Base-by-base conservation (phyloP, 768 basidiomycete genomes). In the Rhizopogon vesiculosus region DNA sequence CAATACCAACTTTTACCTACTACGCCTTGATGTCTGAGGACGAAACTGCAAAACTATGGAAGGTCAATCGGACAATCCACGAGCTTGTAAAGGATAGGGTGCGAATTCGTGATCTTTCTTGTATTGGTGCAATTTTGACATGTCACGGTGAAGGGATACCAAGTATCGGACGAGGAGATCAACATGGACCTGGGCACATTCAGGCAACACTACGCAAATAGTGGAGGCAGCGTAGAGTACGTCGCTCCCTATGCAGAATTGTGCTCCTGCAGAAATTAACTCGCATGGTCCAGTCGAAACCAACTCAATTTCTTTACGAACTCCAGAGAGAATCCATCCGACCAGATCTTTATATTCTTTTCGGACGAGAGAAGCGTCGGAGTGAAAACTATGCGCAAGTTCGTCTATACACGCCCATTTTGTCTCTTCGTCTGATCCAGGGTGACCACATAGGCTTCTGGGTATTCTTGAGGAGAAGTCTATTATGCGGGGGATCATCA, bases 351-450 rank as follows among this genome's bases (percentile, higher is more conserved):
- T 63, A 78, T 98, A 18, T 98, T 91, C 70, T 99, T 96, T 73
- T 86, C 93, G n/a, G 93, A 95, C 45, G 97, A 98, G 72, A 83
- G 78, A 70, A 93, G 91, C 64, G 97, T 98, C 7, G 92, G 94
- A 56, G 93, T 98, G 43, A 96, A 97, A 72, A 93, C 94, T 3
- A 98, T 98, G 93, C 79, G 94, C 76, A 96, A 93, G 96, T 97
- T 69, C 53, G 88, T 78, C 22, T 22, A 38, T 45, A 19, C 31
- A 42, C 28, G 22, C 16, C 49, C 54, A 25, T 38, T 48, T 45
- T 39, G 19, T 3, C 44, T 38, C 22, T 31, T 28, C 18, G 10
- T 22, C 35, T 28, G 46, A 54, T 59, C 35, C 48, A 52, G 33
- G 16, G 10, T 45, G 42, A 39, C 44, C 33, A 29, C 43, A 4